Base-by-base conservation (phyloP, 2,329 filamentous ascomycete species). In the Alternaria alternata region DNA sequence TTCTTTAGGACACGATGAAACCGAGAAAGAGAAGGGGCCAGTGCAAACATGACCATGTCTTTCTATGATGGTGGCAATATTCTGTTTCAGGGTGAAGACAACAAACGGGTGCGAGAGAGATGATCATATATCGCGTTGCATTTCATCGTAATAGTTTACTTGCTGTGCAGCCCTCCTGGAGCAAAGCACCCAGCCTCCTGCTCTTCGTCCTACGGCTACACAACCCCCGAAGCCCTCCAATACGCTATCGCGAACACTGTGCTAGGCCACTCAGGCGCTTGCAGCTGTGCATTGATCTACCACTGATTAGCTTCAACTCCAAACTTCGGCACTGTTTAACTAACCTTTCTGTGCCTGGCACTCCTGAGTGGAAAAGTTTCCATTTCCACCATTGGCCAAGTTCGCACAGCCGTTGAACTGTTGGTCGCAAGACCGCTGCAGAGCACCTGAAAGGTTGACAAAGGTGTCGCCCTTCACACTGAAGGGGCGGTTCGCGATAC, bases 351-450 rank as follows among this genome's bases (percentile, higher is more conserved):
- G 88, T 5, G 78, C 69, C 62, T 84, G 80, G 79, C 88, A 90
- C 57, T 88, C 83, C n/a, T 70, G 63, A 28, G 84, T 75, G 4
- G 76, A 79, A 59, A 81, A 73, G 41, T 80, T 81, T 4, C 71
- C 65, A 22, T 69, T 53, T 51, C 86, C 85, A 12, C 78, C 68
- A 74, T 89, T 89, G 57, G 84, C 85, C 28, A 83, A 83, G 63
- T 87, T 78, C 12, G 84, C 80, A 69, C 88, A 91, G 4, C 74
- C 77, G 68, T 89, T 89, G 79, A 87, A 85, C 79, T 90, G 87
- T 59, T 88, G 84, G 62, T 87, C 83, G 72, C 88, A 91, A 36
- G 86, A 84, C 47, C 88, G 82, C 76, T 88, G 84, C 41, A 85
- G 77, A 20, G 88, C 88, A 9, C 83, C 85, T 3, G 73, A 78